Evolutionary conservation across 192 early-diverging fungal species (phyloP).

Genomic region (Thoreauomyces humboldtii): DNA sequence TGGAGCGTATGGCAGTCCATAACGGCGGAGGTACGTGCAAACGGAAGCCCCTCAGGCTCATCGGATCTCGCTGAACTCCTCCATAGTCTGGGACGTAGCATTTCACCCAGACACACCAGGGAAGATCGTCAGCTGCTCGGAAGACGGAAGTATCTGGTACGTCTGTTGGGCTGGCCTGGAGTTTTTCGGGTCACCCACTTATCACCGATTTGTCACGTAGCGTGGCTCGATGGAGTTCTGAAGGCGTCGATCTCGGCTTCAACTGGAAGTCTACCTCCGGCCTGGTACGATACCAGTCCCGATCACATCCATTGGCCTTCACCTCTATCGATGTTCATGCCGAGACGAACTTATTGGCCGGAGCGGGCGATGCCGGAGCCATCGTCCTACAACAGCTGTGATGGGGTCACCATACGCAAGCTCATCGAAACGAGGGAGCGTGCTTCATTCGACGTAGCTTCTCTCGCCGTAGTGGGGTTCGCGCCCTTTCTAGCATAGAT

Average conservation of each 20-base stretch:
- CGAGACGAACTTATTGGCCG: constrained; percentile 14
- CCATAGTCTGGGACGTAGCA: constrained; percentile 20
- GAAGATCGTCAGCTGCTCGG: constrained; percentile 17
- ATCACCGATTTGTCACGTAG: not conserved
- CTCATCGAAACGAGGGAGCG: not conserved
- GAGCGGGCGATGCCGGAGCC: constrained; percentile 13
- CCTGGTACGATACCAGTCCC: constrained; percentile 1
- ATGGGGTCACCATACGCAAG: not conserved
- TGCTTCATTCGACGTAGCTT: too few species aligned
- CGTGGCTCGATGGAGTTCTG: constrained; percentile 7
- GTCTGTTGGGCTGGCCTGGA: too few species aligned
- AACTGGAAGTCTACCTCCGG: constrained; percentile 3
- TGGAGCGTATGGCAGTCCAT: constrained; percentile 1
- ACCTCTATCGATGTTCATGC: constrained; percentile 21
- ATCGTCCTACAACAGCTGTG: constrained; percentile 5
- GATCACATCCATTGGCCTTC: constrained; percentile 9
- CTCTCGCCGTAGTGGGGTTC: too few species aligned
- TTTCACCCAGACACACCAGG: constrained; percentile 18
- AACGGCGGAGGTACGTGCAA: not conserved
- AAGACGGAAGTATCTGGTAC: constrained; percentile 22
- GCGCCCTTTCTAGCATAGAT: too few species aligned
- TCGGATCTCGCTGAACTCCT: not conserved
- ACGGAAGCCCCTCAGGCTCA: not conserved
- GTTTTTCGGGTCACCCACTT: not conserved
- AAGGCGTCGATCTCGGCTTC: constrained; percentile 6